Conservation (phyloP, 2,329 filamentous ascomycete genomes). For the Rhynchosporium graminicola region DNA sequence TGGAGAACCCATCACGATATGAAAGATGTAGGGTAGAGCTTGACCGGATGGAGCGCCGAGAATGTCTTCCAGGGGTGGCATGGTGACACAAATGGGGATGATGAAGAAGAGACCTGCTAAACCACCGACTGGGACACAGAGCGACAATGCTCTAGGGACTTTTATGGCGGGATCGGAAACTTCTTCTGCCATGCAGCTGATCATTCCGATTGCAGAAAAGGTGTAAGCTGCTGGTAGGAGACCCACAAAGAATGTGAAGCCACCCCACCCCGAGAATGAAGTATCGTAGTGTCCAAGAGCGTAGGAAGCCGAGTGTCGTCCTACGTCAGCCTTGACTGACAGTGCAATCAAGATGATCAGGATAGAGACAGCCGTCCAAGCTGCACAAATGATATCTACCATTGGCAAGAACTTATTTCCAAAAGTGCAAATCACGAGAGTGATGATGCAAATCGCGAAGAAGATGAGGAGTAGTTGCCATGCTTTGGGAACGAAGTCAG, state of each 20-base stretch:
- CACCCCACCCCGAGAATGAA: conserved; percentile 56
- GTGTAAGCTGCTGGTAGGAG: conserved; percentile 59
- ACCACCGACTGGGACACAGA: conserved; percentile 51
- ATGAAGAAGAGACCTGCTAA: conserved; percentile 53
- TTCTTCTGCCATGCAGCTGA: conserved; percentile 63
- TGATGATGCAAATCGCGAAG: conserved; percentile 65
- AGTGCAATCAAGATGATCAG: conserved; percentile 58
- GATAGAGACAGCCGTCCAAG: conserved; percentile 57
- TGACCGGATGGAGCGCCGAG: conserved; percentile 48
- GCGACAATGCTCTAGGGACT: conserved; percentile 49
- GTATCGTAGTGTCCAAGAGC: conserved; percentile 59
- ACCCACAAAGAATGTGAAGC: conserved; percentile 64
- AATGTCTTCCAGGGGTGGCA: conserved; percentile 50
- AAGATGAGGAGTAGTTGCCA: conserved; percentile 75
- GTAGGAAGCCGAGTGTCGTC: conserved; percentile 52
- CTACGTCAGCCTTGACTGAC: conserved; percentile 54
- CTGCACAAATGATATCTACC: conserved; percentile 59
- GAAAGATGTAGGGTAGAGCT: conserved; percentile 53
- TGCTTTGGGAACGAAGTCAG: conserved; percentile 51
- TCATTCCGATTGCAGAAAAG: conserved; percentile 63
- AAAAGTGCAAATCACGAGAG: conserved; percentile 65
- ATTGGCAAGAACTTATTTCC: conserved; percentile 67
- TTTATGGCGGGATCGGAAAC: conserved; percentile 52
- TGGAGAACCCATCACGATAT: conserved; percentile 50
- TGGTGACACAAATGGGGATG: conserved; percentile 51